phyloP scores from a whole-genome alignment of 2,329 filamentous ascomycete genomes.

The Beauveria scarabaeidicola region DNA sequence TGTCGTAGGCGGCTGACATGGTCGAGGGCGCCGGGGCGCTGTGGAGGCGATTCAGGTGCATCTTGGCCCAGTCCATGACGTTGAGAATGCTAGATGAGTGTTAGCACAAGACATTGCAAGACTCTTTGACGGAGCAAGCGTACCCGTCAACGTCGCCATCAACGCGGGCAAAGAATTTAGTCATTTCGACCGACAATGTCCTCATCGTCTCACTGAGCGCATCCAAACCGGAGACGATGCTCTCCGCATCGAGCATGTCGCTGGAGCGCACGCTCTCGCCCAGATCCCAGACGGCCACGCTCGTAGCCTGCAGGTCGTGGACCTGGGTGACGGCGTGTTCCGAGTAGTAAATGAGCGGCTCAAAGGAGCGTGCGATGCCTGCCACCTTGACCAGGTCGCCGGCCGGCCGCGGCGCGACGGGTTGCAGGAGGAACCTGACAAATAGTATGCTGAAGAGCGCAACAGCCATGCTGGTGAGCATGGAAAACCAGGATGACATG shows the following conservation, averaged over 20 bases:
- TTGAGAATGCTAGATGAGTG: conserved; percentile 59
- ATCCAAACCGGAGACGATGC: conserved; percentile 80
- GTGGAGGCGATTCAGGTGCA: conserved; percentile 67
- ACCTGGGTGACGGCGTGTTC: conserved; percentile 83
- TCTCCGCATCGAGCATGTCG: conserved; percentile 82
- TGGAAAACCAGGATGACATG: conserved; percentile 61
- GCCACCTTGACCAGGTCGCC: conserved; percentile 82
- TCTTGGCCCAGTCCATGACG: conserved; percentile 92
- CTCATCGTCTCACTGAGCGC: conserved; percentile 80
- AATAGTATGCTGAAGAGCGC: conserved; percentile 57
- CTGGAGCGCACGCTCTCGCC: conserved; percentile 81
- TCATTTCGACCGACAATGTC: conserved; percentile 74
- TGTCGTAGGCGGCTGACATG: conserved; percentile 67
- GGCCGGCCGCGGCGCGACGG: conserved; percentile 41
- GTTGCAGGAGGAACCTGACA: conserved; percentile 59
- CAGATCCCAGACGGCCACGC: conserved; percentile 89
- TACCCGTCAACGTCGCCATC: conserved; percentile 85
- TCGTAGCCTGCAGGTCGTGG: conserved; percentile 79
- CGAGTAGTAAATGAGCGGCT: conserved; percentile 90
- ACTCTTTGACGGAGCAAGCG: conserved; percentile 17
- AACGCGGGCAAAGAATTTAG: conserved; percentile 86
- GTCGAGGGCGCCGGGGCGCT: conserved; percentile 46
- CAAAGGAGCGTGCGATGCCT: conserved; percentile 80
- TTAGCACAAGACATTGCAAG: conserved; percentile 14
- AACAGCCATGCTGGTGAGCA: conserved; percentile 53